Evolutionary conservation across 306 rosid genomes (phyloP), one percentile per base, ranked within the genome.

Genomic region (Medicago lupulina): DNA sequence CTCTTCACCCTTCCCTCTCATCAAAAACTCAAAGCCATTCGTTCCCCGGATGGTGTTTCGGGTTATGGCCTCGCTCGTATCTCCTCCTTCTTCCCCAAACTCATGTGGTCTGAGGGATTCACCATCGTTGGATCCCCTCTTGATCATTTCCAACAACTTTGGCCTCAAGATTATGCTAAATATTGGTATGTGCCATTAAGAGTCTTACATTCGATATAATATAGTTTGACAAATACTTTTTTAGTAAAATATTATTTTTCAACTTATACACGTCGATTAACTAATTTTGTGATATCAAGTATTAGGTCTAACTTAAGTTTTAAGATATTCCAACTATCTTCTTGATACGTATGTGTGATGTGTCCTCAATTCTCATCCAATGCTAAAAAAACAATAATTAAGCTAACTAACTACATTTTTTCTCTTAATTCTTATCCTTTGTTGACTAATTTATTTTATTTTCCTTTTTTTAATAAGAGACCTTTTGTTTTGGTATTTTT

Each of bases 51-150:
- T 0, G 96, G 89, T 3, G 77, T 88, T 64, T 74, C 97, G 0
- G 97, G 99, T 53, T 95, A 95, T 10, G 97, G 97, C 8, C 70
- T 90, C 1, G 97, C 91, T 21, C 89, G 97, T 21, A 89, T 95
- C 71, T 89, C 96, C 16, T 89, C 96, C n/a, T 95, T 95, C 83
- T 95, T 95, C 87, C 83, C 92, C 3, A 95, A 95, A 75, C 97
- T 86, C 81, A 92, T 95, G 99, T 92, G 97, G 99, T 92, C 93
- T 0, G 99, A 95, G 50, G 97, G 99, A 9, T 95, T 92, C 85
- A 95, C 97, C 0, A 84, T 92, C 73, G 50, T 82, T 7, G 99
- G 96, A 9, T 88, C 99, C 0, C 97, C 97, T 4, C 82, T 78
- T 9, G 86, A 90, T 2, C 96, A 92, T 83, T 95, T 95, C 19